These are phyloP conservation scores for Drechslerella dactyloides DNA, from an alignment of 2,329 filamentous ascomycete genomes.

Conservation along the genomic window DNA sequence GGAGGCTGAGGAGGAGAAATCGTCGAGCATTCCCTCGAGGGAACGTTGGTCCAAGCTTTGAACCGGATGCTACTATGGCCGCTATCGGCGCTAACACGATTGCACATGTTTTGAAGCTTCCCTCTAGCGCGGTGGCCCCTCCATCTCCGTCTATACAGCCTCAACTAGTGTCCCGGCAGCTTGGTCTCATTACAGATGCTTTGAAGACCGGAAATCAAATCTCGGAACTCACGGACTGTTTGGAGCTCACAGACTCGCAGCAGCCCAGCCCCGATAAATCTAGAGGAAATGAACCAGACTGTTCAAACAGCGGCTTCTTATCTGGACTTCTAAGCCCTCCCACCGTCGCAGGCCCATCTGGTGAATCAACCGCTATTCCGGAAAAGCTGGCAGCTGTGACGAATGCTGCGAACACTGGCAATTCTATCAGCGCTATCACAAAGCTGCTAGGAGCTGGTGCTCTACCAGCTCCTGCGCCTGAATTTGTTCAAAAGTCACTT, in stretches of 20 bases:
- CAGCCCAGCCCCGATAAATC: too few species aligned
- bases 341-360: constrained; percentile 4
- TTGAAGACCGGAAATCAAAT: constrained; percentile 21
- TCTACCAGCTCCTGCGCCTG: constrained; percentile 23
- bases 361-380: too few species aligned
- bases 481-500: constrained; percentile 24
- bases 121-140: constrained; percentile 7
- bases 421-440: constrained; percentile 17
- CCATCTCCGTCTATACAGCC: constrained; percentile 1
- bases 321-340: constrained; percentile 9
- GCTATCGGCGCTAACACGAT: constrained; percentile 1
- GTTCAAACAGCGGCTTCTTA: constrained; percentile 23
- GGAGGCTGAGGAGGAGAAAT: constrained; percentile 4
- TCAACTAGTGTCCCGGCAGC: constrained; percentile 22
- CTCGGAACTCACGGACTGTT: constrained; percentile 13
- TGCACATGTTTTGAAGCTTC: constrained; percentile 28
- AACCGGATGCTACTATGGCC: constrained; percentile 6
- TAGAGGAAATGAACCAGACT: not conserved
- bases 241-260: constrained; percentile 11
- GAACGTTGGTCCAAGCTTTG: not conserved
- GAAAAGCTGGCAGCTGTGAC: constrained; percentile 27
- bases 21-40: constrained; percentile 20
- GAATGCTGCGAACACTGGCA: constrained; percentile 29
- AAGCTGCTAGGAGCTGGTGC: constrained; percentile 37
- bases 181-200: constrained; percentile 23